Base-by-base conservation (phyloP, 1,284 basidiomycete species). In the Phellopilus nigrolimitatus region DNA sequence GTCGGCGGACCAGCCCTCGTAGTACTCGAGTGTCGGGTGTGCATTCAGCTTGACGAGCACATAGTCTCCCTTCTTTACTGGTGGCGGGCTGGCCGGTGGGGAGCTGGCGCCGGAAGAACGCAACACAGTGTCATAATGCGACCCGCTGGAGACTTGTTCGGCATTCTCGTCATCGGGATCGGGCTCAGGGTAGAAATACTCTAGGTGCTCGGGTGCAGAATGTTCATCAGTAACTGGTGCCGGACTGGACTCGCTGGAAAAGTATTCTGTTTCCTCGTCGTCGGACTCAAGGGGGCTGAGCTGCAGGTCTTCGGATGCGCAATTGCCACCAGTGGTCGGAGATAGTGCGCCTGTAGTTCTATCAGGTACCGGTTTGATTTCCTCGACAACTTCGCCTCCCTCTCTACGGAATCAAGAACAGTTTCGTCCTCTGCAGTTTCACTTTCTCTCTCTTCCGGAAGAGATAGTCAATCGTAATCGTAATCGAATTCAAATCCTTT, bases 391-490 rank as follows among this genome's bases (percentile, higher is more conserved):
- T 19, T 15, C 17, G 44, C n/a, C 31, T 15, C 12, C 25, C 22
- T n/a, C 25, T 22, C 24, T 4, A 19, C 25, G 8, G 43, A 5
- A n/a, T 1, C 43, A 5, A 6, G 33, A 17, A 24, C 9, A 10
- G 22, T 9, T 17, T 15, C 25, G n/a, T 30, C 24, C 15, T n/a
- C n/a, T n/a, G 24, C 13, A 28, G n/a, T 38, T n/a, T 38, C 24
- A 9, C 19, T 33, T 40, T 49, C 39, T 7, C 34, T 3, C 25
- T 25, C 15, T 3, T 43, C 36, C 19, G 34, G 10, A 13, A 47
- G 8, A 31, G 37, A 43, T 33, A 47, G 40, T 46, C 51, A 53
- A 22, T 43, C 47, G 38, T 53, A 53, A 34, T 43, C 51, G 31
- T 41, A 49, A 22, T 48, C 51, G 15, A 42, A 30, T 24, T 33